Evolutionary conservation across 2,329 filamentous ascomycete species (phyloP), one percentile per base, ranked within the genome.

Genomic region (Cladosporium sp.): DNA sequence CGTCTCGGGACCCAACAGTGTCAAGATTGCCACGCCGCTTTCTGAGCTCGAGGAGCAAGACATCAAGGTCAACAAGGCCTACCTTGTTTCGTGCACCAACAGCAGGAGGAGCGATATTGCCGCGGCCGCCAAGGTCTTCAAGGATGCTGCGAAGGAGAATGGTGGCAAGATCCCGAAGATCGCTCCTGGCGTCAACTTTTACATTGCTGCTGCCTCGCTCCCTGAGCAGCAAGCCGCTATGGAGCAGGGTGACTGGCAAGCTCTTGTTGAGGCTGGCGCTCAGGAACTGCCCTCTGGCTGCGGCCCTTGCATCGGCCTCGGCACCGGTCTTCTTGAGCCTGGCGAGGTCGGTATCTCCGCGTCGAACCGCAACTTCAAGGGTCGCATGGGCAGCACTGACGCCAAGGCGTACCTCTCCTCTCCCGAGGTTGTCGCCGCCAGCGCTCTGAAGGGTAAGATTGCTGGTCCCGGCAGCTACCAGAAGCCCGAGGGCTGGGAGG

Each of bases 41-140:
- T 72, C 75, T 4, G 82, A 92, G 32, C 80, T 97, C 1, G 85
- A 86, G 61, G 66, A 79, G 0, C 76, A 92, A 65, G 73, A 87
- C 58, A 95, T 97, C 67, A 78, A 81, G 45, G 70, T 97, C 18
- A 73, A 96, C 74, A 89, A 87, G 66, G 90, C 88, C 0, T 96
- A 95, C 67, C 76, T 96, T 0, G 85, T 96, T 0, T 90, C 85
- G 0, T 97, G 92, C 75, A 97, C 92, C 5, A 96, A 96, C 72
- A 85, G 82, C 0, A 78, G 92, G 46, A 80, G 83, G 9, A 90
- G 87, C 0, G 92, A 97, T 67, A 76, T 97, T 11, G 83, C 83
- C 0, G 84, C 86, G 0, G 92, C 92, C 1, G 91, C 90, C 1
- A 81, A 80, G 43, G 91, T 97, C 2, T 95, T 97, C 77, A 83